These are phyloP conservation scores for Nannizziopsis barbatae DNA, from an alignment of 2,329 filamentous ascomycete genomes.

Conservation along the genomic window DNA sequence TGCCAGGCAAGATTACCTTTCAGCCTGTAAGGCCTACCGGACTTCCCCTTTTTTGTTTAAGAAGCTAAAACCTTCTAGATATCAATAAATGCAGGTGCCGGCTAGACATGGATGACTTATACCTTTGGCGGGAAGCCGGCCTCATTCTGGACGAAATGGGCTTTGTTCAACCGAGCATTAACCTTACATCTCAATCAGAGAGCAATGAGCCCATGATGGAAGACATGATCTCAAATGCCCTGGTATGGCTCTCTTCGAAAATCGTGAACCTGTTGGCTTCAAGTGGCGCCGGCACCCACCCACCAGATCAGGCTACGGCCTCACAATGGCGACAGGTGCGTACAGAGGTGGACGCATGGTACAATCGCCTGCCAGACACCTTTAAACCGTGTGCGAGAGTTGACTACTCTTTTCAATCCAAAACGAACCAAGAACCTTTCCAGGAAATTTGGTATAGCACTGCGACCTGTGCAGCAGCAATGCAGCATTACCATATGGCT, in stretches of 20 bases:
- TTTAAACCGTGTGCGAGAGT: conserved; percentile 48
- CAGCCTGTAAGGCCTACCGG: conserved; percentile 41
- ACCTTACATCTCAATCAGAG: conserved; percentile 25
- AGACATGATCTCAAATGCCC: conserved; percentile 52
- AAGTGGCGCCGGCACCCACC: conserved; percentile 30
- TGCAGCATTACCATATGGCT: conserved; percentile 38
- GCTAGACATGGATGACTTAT: conserved; percentile 51
- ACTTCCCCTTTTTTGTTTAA: background rate
- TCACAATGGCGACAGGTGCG: conserved; percentile 43
- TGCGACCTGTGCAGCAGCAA: conserved; percentile 54
- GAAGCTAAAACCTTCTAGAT: conserved; percentile 19
- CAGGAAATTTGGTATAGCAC: conserved; percentile 54
- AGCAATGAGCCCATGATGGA: conserved; percentile 44
- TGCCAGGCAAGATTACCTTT: conserved; percentile 53
- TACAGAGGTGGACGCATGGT: conserved; percentile 49
- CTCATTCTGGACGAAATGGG: conserved; percentile 47
- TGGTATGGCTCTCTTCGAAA: conserved; percentile 56
- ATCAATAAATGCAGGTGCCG: conserved; percentile 51
- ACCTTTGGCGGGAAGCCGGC: conserved; percentile 54
- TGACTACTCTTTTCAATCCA: conserved; percentile 25
- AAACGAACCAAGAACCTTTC: conserved; percentile 31
- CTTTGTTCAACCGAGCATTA: conserved; percentile 37
- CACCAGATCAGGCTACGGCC: conserved; percentile 34
- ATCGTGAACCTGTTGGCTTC: conserved; percentile 54
- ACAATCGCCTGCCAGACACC: conserved; percentile 47